Evolutionary conservation across 1,284 basidiomycete species (phyloP).

Genomic region (Lentinus polychrous): DNA sequence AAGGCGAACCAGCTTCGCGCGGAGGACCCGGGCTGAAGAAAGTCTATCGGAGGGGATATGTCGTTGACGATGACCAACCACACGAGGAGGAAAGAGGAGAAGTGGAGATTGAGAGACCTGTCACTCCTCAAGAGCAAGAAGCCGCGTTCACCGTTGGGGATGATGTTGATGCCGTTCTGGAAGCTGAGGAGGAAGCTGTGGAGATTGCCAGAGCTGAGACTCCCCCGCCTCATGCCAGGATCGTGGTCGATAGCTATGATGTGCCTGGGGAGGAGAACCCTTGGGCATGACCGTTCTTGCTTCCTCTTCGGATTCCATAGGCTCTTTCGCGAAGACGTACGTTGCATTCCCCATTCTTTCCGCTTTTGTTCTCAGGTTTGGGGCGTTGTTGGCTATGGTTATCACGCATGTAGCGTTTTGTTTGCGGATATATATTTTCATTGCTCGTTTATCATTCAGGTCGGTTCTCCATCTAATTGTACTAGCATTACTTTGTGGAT

Average conservation of each 20-base stretch:
- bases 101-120: slow-evolving; percentile 31
- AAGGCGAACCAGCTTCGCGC: slow-evolving; percentile 42
- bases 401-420: too few species aligned
- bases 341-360: too few species aligned
- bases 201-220: slow-evolving; percentile 29
- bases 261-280: slow-evolving; percentile 42
- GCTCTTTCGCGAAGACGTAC: too few species aligned
- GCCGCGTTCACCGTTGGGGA: slow-evolving; percentile 18
- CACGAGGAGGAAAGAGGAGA: slow-evolving; percentile 27
- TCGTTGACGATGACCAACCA: slow-evolving; percentile 30
- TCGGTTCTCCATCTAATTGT: too few species aligned
- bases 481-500: too few species aligned
- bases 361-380: too few species aligned
- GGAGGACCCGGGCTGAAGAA: slow-evolving; percentile 36
- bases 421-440: too few species aligned
- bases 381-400: too few species aligned
- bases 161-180: slow-evolving; percentile 24
- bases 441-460: too few species aligned
- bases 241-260: slow-evolving; percentile 19
- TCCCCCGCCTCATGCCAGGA: slow-evolving; percentile 39
- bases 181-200: slow-evolving; percentile 20
- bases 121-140: slow-evolving; percentile 13
- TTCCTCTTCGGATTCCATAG: too few species aligned
- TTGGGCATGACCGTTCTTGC: slow-evolving; percentile 37
- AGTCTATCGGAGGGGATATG: slow-evolving; percentile 47